Percentiles rank a stretch among this genome's conserved stretches.
phyloP scores from a whole-genome alignment of 1,139 yeast genomes.

The Yamadazyma diospyri region DNA sequence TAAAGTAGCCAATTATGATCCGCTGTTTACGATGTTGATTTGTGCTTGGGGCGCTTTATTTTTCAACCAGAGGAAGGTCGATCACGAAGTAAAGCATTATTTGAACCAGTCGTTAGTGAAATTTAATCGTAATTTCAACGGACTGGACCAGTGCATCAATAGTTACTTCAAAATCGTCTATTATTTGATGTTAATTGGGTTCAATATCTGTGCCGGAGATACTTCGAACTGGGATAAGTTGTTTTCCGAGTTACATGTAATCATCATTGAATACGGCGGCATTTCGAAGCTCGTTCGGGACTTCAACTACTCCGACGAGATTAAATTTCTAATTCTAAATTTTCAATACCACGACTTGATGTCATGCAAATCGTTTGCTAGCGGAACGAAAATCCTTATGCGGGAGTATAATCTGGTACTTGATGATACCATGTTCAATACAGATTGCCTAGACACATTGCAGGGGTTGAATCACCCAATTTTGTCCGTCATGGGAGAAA shows the following conservation, averaged over 20 bases:
- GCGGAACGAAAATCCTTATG: constrained; percentile 18
- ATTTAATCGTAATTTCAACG: neutral
- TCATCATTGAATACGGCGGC: constrained; percentile 55
- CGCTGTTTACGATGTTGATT: constrained; percentile 33
- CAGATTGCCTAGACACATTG: constrained; percentile 21
- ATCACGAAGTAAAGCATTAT: constrained; percentile 17
- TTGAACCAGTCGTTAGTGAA: constrained; percentile 15
- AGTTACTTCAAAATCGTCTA: constrained; percentile 22
- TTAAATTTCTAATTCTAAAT: constrained; percentile 18
- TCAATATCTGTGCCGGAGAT: constrained; percentile 39
- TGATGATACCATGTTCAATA: constrained; percentile 6
- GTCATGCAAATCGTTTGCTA: constrained; percentile 15
- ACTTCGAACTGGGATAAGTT: constrained; percentile 31
- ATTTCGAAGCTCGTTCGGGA: constrained; percentile 21
- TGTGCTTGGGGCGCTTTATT: constrained; percentile 40
- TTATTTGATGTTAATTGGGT: constrained; percentile 22
- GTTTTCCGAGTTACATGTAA: constrained; percentile 28
- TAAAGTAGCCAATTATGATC: constrained; percentile 33
- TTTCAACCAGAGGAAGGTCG: constrained; percentile 11
- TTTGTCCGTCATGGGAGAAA: constrained; percentile 17
- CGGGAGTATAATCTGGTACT: constrained; percentile 12
- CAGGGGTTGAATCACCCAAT: constrained; percentile 23
- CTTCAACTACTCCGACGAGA: constrained; percentile 19
- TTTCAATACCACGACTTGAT: constrained; percentile 23
- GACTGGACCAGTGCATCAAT: neutral